Evolutionary conservation across 176 grass and related monocot species (phyloP).

Genomic region (Phyllostachys edulis): DNA sequence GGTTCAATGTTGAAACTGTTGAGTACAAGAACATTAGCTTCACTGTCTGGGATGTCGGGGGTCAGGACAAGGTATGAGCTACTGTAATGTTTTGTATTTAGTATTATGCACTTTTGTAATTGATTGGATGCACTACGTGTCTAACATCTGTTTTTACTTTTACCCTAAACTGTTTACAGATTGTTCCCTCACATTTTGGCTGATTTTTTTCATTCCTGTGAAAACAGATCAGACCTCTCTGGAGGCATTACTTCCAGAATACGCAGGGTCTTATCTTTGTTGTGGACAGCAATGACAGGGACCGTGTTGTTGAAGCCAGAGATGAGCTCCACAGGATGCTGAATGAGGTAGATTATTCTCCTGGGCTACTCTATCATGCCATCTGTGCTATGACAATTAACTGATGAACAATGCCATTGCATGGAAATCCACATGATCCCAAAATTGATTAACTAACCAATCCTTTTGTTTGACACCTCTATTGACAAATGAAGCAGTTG

Average conservation of each 20-base stretch:
- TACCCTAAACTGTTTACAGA: neutral
- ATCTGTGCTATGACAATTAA: neutral
- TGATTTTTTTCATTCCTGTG: neutral
- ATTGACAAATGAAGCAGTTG: neutral
- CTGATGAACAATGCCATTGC: neutral
- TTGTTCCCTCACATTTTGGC: neutral
- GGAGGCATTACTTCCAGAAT: constrained; percentile 37
- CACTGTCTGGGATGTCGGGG: constrained; percentile 89
- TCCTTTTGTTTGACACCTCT: neutral
- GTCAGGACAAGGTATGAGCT: constrained; percentile 79
- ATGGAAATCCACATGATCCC: neutral
- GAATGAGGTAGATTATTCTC: constrained; percentile 23
- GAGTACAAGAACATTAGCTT: constrained; percentile 98
- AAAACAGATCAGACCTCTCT: constrained; percentile 31
- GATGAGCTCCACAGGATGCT: constrained; percentile 38
- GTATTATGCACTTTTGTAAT: neutral
- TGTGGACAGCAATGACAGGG: constrained; percentile 28
- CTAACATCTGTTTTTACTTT: neutral
- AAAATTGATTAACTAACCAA: neutral
- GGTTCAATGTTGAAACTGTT: constrained; percentile 86
- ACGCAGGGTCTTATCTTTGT: constrained; percentile 34
- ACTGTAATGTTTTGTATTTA: neutral
- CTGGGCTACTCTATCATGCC: neutral
- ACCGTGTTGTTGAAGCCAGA: constrained; percentile 28
- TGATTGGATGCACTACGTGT: neutral